Conservation (phyloP, 2,329 filamentous ascomycete species). For the Penicillium sp. region DNA sequence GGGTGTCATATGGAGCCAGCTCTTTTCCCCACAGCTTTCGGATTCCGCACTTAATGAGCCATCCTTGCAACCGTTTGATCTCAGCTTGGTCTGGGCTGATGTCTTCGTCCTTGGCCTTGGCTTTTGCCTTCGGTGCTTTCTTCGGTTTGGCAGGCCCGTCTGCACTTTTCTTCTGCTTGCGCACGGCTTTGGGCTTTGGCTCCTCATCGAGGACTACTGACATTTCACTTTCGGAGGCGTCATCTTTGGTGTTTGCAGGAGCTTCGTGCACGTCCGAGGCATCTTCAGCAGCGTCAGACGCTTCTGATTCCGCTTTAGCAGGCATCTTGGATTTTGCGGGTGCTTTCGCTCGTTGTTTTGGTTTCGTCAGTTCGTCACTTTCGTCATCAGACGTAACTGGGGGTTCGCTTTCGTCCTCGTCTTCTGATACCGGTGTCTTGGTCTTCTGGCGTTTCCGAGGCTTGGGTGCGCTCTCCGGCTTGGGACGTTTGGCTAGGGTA, state of each 20-base stretch:
- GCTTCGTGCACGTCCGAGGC: conserved; percentile 15
- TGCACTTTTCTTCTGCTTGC: conserved; percentile 47
- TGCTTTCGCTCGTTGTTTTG: conserved; percentile 17
- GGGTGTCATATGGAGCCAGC: conserved; percentile 72
- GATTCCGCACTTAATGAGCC: conserved; percentile 86
- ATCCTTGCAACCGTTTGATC: conserved; percentile 84
- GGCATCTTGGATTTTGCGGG: not conserved
- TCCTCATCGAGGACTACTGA: conserved; percentile 78
- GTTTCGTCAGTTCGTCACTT: conserved; percentile 25
- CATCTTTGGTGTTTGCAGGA: conserved; percentile 44
- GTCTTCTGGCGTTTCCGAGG: conserved; percentile 40
- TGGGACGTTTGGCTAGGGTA: conserved; percentile 31
- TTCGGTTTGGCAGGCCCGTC: conserved; percentile 34
- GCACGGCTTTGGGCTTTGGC: conserved; percentile 61
- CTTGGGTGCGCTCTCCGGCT: conserved; percentile 21
- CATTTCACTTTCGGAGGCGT: conserved; percentile 62
- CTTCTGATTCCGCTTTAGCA: conserved; percentile 12
- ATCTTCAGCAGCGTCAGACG: conserved; percentile 15
- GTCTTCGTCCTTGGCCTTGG: conserved; percentile 49
- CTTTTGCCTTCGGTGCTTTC: conserved; percentile 45
- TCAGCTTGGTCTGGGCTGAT: conserved; percentile 69
- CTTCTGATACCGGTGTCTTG: conserved; percentile 28
- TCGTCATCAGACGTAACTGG: conserved; percentile 14
- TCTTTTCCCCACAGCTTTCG: conserved; percentile 90
- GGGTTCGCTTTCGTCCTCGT: conserved; percentile 16